A percentile compares a stretch with the other conserved stretches of the same genome.
These are phyloP conservation scores for Termitomyces bulborhizus DNA, from an alignment of 768 basidiomycete species.

Conservation along the genomic window DNA sequence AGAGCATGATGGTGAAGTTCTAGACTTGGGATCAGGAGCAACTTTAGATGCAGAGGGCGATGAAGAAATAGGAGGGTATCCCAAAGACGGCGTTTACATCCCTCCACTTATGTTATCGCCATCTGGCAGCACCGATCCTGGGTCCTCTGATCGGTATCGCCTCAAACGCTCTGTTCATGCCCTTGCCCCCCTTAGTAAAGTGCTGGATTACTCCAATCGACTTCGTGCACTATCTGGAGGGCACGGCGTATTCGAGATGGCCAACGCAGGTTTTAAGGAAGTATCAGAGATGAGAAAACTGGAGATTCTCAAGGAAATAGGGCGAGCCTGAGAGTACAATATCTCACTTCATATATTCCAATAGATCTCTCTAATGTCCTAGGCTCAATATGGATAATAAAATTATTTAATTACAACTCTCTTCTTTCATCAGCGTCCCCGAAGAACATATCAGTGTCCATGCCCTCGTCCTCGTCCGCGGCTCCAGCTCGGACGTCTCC, in stretches of 20 bases:
- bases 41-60: conserved; percentile 25
- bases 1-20: conserved; percentile 74
- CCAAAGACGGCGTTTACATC: conserved; percentile 63
- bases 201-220: conserved; percentile 76
- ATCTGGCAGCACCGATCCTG: conserved; percentile 34
- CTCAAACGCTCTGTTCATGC: conserved; percentile 66
- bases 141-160: conserved; percentile 25
- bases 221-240: conserved; percentile 80
- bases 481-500: conserved; percentile 52
- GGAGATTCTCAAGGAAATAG: conserved; percentile 77
- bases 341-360: background rate
- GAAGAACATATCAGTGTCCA: conserved; percentile 67
- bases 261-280: conserved; percentile 66
- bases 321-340: conserved; percentile 44
- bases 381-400: conserved; percentile 3
- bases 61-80: conserved; percentile 38
- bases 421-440: conserved; percentile 78
- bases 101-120: conserved; percentile 77
- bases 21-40: conserved; percentile 53
- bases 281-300: conserved; percentile 56
- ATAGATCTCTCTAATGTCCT: background rate
- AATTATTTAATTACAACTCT: conserved; percentile 38
- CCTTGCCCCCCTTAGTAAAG: conserved; percentile 70
- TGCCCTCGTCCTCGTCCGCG: conserved; percentile 70
- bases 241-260: conserved; percentile 77